Conservation (phyloP, 2,329 filamentous ascomycete genomes). For the Purpureocillium lavendulum region DNA sequence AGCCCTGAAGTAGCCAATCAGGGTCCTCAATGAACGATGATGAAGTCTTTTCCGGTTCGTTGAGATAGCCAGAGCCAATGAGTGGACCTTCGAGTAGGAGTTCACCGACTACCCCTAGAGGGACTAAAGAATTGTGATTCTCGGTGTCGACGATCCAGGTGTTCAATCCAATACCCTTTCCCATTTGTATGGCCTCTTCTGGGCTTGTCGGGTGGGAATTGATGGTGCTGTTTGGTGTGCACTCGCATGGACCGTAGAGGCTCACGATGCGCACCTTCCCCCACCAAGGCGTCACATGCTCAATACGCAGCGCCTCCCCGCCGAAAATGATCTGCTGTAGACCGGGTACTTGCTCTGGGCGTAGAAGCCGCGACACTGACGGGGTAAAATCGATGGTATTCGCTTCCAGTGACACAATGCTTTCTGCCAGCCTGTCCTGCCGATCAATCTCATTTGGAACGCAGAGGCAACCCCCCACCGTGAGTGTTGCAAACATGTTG, state of each 20-base stretch:
- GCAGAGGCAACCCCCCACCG: slow-evolving; percentile 37
- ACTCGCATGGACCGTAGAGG: slow-evolving; percentile 11
- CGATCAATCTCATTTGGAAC: slow-evolving; percentile 43
- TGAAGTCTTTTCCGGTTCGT: slow-evolving; percentile 33
- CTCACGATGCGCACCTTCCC: slow-evolving; percentile 3
- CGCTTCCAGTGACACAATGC: slow-evolving; percentile 26
- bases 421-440: slow-evolving; percentile 34
- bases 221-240: slow-evolving; percentile 8
- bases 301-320: slow-evolving; percentile 28
- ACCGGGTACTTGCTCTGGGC: slow-evolving; percentile 27
- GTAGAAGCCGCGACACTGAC: slow-evolving; percentile 33
- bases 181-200: background rate
- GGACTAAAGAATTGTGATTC: slow-evolving; percentile 14
- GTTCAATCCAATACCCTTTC: slow-evolving; percentile 1
- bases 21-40: slow-evolving; percentile 36
- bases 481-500: slow-evolving; percentile 11
- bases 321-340: slow-evolving; percentile 30
- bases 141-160: slow-evolving; percentile 20
- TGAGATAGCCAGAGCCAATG: slow-evolving; percentile 40
- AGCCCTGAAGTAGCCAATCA: slow-evolving; percentile 20
- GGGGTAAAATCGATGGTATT: slow-evolving; percentile 39
- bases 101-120: slow-evolving; percentile 21
- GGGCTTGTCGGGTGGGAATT: background rate
- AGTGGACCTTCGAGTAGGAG: slow-evolving; percentile 31
- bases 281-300: background rate